Base-by-base conservation (phyloP, 2,329 filamentous ascomycete genomes). In the Cladophialophora immunda region DNA sequence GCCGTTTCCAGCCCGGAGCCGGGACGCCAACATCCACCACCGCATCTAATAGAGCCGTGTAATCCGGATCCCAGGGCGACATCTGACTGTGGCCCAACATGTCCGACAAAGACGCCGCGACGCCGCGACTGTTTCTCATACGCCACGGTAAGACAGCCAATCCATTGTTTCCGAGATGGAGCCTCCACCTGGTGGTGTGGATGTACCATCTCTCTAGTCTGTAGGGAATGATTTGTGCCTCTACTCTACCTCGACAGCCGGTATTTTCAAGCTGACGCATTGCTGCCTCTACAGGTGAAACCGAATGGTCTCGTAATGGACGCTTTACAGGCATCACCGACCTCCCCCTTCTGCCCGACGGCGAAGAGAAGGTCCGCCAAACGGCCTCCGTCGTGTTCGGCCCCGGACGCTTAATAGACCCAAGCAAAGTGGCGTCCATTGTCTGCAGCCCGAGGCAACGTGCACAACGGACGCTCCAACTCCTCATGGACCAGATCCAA, bases 391-490 rank as follows among this genome's bases (percentile, higher is more conserved):
- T 78, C 15, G 79, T 86, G 13, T 83, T 87, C 34, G 86, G 85
- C 1, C 19, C 75, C 0, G 81, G 80, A 29, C 84, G 82, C 70
- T 75, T 87, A 38, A 81, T 88, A 66, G 83, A 87, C 72, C 83
- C 85, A 0, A 63, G 74, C 19, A 81, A 79, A 38, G 69, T 87
- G 9, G 79, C 78, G 4, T 80, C 79, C 55, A 77, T 86, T 41
- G 85, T 80, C 55, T 78, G 84, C 57, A 86, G 83, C 68, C 86
- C 86, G 1, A 78, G 84, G 22, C 78, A 75, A 65, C 77, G 85
- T 25, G 84, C 85, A 0, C 75, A 73, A 57, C 77, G 78, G 71
- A 87, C 85, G 1, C 84, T 84, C 58, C 76, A 85, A 56, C 73
- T 85, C 53, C 54, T 71, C 11, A 58, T 72, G 19, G 68, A 68